These are phyloP conservation scores for Wickerhamiella shivajii DNA, from an alignment of 805 yeast genomes.

Conservation along the genomic window DNA sequence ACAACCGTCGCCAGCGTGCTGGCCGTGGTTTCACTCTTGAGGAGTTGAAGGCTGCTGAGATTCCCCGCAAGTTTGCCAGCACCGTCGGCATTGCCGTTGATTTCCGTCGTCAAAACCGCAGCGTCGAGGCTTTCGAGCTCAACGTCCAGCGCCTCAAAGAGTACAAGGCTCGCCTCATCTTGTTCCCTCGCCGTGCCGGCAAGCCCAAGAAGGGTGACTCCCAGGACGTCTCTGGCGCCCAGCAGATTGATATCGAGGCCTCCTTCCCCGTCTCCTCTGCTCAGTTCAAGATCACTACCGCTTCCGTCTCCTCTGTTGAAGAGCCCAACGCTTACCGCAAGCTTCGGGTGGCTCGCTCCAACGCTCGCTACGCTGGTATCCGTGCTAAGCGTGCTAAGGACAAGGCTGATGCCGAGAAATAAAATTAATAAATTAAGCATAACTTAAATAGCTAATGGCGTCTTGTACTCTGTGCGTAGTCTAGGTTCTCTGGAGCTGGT, in stretches of 20 bases:
- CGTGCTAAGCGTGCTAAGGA: slow-evolving; percentile 97
- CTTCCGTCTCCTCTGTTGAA: slow-evolving; percentile 67
- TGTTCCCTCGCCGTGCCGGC: slow-evolving; percentile 84
- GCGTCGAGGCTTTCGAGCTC: slow-evolving; percentile 83
- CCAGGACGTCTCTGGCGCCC: slow-evolving; percentile 44
- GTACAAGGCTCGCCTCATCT: slow-evolving; percentile 88
- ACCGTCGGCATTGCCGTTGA: slow-evolving; percentile 97
- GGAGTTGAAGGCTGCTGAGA: slow-evolving; percentile 96
- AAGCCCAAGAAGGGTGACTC: slow-evolving; percentile 35
- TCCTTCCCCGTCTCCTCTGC: slow-evolving; percentile 87
- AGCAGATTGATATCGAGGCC: slow-evolving; percentile 51
- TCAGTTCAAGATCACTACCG: slow-evolving; percentile 57
- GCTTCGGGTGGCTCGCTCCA: slow-evolving; percentile 88
- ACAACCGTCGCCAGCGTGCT: slow-evolving; percentile 99
- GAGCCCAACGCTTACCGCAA: slow-evolving; percentile 81
- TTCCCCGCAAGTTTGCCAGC: slow-evolving; percentile 89
- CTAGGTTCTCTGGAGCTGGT: no score
- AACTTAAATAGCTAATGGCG: no score
- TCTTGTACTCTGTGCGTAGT: no score
- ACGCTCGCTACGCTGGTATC: slow-evolving; percentile 86
- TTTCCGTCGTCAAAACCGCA: slow-evolving; percentile 99
- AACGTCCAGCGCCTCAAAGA: slow-evolving; percentile 95
- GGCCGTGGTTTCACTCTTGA: slow-evolving; percentile 99
- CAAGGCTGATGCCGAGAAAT: slow-evolving; percentile 90
- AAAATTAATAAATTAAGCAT: slow-evolving; percentile 28